Evolutionary conservation across 1,284 basidiomycete species (phyloP).

Genomic region (Fomitiporia mediterranea): DNA sequence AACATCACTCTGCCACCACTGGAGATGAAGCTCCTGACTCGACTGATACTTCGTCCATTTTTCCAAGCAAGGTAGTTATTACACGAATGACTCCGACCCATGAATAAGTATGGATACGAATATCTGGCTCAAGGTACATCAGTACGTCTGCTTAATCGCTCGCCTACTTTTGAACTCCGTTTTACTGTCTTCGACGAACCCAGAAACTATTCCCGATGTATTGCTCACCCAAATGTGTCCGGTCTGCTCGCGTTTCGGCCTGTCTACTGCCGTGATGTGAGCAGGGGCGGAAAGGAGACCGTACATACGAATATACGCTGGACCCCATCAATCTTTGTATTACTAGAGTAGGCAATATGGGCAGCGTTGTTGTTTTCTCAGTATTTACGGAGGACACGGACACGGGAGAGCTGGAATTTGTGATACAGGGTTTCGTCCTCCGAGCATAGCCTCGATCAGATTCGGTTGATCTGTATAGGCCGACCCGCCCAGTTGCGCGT

Average conservation of each 20-base stretch:
- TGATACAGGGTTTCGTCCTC: neutral
- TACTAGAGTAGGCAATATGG: neutral
- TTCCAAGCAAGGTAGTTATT: neutral
- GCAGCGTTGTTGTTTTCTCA: neutral
- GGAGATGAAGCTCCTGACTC: constrained; percentile 6
- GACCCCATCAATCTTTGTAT: neutral
- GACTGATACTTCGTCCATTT: neutral
- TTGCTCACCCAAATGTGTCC: constrained; percentile 4
- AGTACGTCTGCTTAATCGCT: neutral
- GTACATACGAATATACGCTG: neutral
- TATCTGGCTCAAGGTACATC: neutral
- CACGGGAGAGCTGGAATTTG: neutral
- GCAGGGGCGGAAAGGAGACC: constrained; percentile 1
- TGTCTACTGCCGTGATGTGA: neutral
- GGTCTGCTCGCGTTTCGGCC: neutral
- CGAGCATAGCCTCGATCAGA: neutral
- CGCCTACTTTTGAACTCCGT: constrained; percentile 7
- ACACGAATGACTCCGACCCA: neutral
- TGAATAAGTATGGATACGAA: neutral
- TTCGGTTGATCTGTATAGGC: neutral
- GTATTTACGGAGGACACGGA: neutral
- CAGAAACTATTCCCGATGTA: constrained; percentile 4
- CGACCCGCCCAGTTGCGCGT: neutral
- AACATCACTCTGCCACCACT: constrained; percentile 6
- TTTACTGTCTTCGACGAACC: constrained; percentile 10